Base-by-base conservation (phyloP, 108 stramenopile genomes). In the Skeletonema potamos region DNA sequence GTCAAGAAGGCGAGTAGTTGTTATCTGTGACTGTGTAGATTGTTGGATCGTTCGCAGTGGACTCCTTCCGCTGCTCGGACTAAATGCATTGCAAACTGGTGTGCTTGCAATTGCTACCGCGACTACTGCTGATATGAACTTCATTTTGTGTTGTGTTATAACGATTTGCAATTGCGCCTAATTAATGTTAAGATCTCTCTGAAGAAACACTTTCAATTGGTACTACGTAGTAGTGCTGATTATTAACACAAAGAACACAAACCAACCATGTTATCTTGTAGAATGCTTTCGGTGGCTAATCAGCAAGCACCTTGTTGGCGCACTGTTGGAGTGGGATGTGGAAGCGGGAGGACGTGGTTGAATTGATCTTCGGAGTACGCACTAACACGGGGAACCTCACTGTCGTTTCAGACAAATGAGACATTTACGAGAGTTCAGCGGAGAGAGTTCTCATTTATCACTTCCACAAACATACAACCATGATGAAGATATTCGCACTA, bases 31-130 rank as follows among this genome's bases (percentile, higher is more conserved):
- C 48, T 51, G 22, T 51, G 48, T 51, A 51, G 48, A 51, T 51
- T 51, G 48, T 51, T 51, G 48, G 48, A 51, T 51, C n/a, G 48
- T 51, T 51, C 48, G 48, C 48, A 51, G 22, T 10, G 48, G 48
- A 22, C 48, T 51, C 48, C 48, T 51, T 22, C 48, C 48, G 48
- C 48, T 51, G 48, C 39, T 41, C 4, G 48, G 48, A n/a, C 22
- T 51, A 51, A 51, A 51, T 24, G 48, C 48, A 24, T 51, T 51
- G 48, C 48, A 51, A 51, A 22, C 48, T 22, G 48, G 48, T 51
- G 48, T n/a, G 48, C 48, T 51, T 51, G 22, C 48, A 51, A 51
- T 51, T 18, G 22, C 48, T 51, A 20, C 48, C 9, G 48, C 48
- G 22, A 22, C 22, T 24, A 51, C 48, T 51, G 48, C 48, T 24